phyloP scores from a whole-genome alignment of 768 basidiomycete species.

The Cystofilobasidium ferigula region DNA sequence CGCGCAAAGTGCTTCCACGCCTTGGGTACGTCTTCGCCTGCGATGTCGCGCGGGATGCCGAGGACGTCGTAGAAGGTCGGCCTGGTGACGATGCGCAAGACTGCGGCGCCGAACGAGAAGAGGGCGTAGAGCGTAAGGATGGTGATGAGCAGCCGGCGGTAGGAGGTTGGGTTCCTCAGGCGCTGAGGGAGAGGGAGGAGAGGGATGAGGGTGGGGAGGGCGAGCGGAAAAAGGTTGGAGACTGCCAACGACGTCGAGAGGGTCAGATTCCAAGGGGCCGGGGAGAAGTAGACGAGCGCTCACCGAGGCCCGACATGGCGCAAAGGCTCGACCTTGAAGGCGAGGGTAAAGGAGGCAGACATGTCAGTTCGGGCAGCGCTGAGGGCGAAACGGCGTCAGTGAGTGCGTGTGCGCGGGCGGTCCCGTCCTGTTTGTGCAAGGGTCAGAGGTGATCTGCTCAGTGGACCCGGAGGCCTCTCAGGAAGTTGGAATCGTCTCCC shows the following conservation, averaged over 20 bases:
- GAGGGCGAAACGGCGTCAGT: not conserved
- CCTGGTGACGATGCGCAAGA: not conserved
- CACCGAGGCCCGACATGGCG: conserved; percentile 3
- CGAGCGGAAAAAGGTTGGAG: conserved; percentile 18
- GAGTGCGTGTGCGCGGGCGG: not conserved
- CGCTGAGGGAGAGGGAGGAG: conserved; percentile 16
- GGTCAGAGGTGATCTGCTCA: not conserved
- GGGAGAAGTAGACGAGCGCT: not conserved
- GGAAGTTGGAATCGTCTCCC: not conserved
- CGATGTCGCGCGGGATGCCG: not conserved
- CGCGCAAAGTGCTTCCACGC: conserved; percentile 21
- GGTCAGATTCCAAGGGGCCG: no score
- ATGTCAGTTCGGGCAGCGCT: not conserved
- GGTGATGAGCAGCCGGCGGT: conserved; percentile 4
- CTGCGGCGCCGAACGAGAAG: conserved; percentile 16
- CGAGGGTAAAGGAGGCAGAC: no score
- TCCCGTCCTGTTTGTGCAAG: not conserved
- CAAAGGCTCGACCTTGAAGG: no score
- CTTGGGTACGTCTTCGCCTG: not conserved
- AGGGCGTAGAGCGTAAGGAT: conserved; percentile 15
- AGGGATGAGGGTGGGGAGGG: conserved; percentile 18
- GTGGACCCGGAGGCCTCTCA: not conserved
- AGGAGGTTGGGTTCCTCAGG: conserved; percentile 1
- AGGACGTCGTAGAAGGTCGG: conserved; percentile 19
- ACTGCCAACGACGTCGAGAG: no score